A percentile compares a stretch with the other conserved stretches of the same genome.
These are phyloP conservation scores for Phoma sp. DNA, from an alignment of 2,329 filamentous ascomycete genomes.

Conservation along the genomic window DNA sequence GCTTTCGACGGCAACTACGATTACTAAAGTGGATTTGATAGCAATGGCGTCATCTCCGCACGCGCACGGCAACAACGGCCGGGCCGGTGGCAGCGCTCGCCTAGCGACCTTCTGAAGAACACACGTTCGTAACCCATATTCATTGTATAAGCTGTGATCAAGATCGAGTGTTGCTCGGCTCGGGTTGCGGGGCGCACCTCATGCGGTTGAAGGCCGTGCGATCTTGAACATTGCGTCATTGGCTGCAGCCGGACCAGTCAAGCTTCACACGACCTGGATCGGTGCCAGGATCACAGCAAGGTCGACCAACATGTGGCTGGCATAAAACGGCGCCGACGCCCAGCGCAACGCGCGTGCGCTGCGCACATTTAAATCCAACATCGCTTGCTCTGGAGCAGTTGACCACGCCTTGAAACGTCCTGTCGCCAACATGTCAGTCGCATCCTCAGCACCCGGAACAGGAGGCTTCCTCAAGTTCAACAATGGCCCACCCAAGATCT, in stretches of 20 bases:
- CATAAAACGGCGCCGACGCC: conserved; percentile 10
- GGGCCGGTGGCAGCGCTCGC: background rate
- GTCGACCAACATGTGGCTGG: conserved; percentile 9
- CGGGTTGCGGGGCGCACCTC: background rate
- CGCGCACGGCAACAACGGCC: conserved; percentile 1
- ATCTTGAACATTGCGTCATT: conserved; percentile 16
- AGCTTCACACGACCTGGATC: conserved; percentile 17
- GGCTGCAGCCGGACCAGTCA: conserved; percentile 9
- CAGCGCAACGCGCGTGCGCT: conserved; percentile 10
- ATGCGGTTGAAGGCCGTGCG: conserved; percentile 5
- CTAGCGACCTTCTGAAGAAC: too few species aligned
- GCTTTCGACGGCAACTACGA: background rate
- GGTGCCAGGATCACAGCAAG: conserved; percentile 24
- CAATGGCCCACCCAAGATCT: conserved; percentile 44
- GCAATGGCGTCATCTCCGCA: conserved; percentile 15
- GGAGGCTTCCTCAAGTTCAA: conserved; percentile 48
- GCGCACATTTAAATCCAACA: background rate
- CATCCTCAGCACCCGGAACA: conserved; percentile 31
- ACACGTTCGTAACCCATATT: too few species aligned
- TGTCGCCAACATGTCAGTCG: conserved; percentile 32
- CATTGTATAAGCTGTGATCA: too few species aligned
- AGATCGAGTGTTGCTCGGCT: too few species aligned
- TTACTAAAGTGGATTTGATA: conserved; percentile 5
- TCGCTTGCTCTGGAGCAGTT: background rate
- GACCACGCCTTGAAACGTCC: background rate